phyloP scores from a whole-genome alignment of 768 basidiomycete species.

The Astraeus odoratus region DNA sequence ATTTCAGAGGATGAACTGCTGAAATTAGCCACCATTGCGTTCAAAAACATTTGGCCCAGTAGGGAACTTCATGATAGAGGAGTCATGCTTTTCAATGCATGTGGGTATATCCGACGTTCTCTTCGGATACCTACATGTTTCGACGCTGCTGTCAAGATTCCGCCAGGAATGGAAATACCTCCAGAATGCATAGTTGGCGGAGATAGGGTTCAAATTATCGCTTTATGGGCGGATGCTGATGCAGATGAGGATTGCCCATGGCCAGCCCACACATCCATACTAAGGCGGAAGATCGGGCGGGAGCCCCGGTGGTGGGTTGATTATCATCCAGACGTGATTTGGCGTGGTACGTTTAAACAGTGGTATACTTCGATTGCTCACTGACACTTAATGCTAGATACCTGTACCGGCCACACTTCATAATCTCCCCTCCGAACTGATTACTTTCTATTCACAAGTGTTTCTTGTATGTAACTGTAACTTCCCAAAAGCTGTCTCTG shows the following conservation, averaged over 20 bases:
- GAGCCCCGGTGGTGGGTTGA: conserved; percentile 1
- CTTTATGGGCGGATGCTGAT: background rate
- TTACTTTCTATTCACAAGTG: no score
- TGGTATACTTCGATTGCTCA: no score
- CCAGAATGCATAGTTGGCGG: background rate
- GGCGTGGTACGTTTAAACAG: background rate
- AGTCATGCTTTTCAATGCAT: background rate
- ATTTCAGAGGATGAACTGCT: background rate
- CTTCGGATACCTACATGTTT: background rate
- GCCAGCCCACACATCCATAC: background rate
- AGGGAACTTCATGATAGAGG: background rate
- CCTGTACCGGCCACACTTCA: no score
- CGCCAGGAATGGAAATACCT: background rate
- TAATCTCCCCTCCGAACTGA: no score
- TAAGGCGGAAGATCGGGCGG: background rate
- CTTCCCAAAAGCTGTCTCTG: no score
- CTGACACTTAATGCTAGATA: no score
- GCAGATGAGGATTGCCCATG: background rate
- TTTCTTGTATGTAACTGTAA: no score
- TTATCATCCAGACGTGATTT: background rate
- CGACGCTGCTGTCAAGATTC: background rate
- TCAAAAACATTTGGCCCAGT: background rate
- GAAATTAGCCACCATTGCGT: background rate
- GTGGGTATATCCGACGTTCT: background rate
- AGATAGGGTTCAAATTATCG: background rate